Conservation (phyloP, 352 stramenopile genomes). For the Lagenidium giganteum region DNA sequence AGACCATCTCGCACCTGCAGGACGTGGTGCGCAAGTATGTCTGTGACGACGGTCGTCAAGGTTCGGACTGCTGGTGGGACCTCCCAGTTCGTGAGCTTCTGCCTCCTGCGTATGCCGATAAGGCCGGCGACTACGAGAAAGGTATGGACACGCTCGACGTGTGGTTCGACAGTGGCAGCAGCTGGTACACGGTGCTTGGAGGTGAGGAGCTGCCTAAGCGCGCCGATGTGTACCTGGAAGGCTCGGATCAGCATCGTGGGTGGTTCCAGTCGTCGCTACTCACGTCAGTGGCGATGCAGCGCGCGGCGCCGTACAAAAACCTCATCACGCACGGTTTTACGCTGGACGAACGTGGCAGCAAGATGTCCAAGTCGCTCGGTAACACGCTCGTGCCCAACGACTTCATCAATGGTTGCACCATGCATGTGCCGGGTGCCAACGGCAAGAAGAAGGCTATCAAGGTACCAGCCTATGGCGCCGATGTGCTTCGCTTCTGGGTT, state of each 20-base stretch:
- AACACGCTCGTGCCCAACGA: conserved; percentile 94
- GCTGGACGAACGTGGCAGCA: conserved; percentile 97
- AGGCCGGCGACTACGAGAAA: conserved; percentile 90
- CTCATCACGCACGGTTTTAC: conserved; percentile 99
- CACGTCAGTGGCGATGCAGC: conserved; percentile 86
- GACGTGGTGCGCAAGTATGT: conserved; percentile 40
- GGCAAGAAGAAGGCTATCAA: conserved; percentile 50
- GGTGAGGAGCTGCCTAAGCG: conserved; percentile 62
- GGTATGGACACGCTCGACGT: conserved; percentile 99
- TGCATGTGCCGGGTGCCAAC: conserved; percentile 66
- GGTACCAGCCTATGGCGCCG: conserved; percentile 91
- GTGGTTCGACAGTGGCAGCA: conserved; percentile 97
- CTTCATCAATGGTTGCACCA: conserved; percentile 91
- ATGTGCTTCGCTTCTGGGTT: conserved; percentile 98
- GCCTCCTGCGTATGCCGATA: conserved; percentile 39
- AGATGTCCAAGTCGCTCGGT: conserved; percentile 99
- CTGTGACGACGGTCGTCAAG: conserved; percentile 63
- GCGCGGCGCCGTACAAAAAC: conserved; percentile 91
- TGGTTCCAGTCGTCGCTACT: conserved; percentile 99
- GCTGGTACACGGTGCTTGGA: conserved; percentile 66
- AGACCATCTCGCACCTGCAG: conserved; percentile 88
- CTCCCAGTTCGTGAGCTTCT: conserved; percentile 74
- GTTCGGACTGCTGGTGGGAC: conserved; percentile 96
- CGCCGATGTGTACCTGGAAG: conserved; percentile 97
- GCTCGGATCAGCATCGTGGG: conserved; percentile 96